A percentile compares a stretch with the other conserved stretches of the same genome.
Conservation (phyloP, 2,329 filamentous ascomycete species). For the Thyridium curvatum region DNA sequence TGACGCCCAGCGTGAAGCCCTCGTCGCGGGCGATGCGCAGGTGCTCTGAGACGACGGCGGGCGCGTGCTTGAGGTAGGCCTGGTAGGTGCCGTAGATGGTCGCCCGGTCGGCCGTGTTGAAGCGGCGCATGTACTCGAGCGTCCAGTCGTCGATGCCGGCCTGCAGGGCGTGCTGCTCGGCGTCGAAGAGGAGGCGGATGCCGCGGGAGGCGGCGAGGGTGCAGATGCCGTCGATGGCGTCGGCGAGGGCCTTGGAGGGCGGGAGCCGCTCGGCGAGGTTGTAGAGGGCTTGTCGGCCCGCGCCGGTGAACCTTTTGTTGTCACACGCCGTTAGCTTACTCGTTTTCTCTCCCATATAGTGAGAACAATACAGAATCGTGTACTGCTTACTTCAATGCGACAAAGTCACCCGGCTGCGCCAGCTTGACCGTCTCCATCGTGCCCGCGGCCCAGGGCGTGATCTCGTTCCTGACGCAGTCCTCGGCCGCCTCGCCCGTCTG, state of each 20-base stretch:
- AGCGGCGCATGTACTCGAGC: slow-evolving; percentile 67
- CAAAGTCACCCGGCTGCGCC: slow-evolving; percentile 63
- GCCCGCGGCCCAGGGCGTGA: slow-evolving; percentile 65
- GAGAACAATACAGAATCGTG: too few relatives aligned
- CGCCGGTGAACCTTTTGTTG: slow-evolving; percentile 63
- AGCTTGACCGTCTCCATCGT: slow-evolving; percentile 69
- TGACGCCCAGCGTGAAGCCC: slow-evolving; percentile 63
- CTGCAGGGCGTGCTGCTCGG: slow-evolving; percentile 76
- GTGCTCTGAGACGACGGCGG: slow-evolving; percentile 51
- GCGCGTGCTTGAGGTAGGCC: slow-evolving; percentile 63
- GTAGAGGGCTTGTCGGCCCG: slow-evolving; percentile 66
- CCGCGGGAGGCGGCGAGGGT: slow-evolving; percentile 61
- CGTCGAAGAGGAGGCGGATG: slow-evolving; percentile 75
- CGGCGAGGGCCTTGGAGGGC: slow-evolving; percentile 57
- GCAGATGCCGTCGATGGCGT: slow-evolving; percentile 71
- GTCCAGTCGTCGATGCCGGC: slow-evolving; percentile 77
- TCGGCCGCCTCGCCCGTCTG: slow-evolving; percentile 41
- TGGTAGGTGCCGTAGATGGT: slow-evolving; percentile 79
- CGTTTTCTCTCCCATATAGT: too few relatives aligned
- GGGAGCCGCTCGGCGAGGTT: slow-evolving; percentile 56
- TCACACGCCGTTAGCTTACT: too few relatives aligned
- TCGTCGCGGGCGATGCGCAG: slow-evolving; percentile 51
- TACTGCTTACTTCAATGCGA: slow-evolving; percentile 52
- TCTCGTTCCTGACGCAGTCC: slow-evolving; percentile 49
- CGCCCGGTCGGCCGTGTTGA: slow-evolving; percentile 60